phyloP scores from a whole-genome alignment of 2,329 filamentous ascomycete species.

The Pyrenochaeta sp. region DNA sequence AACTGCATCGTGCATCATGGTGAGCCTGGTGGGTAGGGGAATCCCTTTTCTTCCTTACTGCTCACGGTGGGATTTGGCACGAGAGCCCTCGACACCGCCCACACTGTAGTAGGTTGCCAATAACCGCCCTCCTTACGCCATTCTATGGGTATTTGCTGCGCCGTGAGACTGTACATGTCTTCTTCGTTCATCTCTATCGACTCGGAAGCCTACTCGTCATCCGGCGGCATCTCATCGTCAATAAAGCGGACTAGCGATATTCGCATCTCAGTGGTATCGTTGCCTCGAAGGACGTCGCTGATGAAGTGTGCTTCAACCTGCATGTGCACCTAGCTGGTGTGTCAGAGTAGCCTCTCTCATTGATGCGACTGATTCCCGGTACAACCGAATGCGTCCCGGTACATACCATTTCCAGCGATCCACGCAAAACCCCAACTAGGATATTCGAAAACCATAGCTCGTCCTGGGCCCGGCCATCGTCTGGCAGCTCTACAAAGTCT shows the following conservation, averaged over 20 bases:
- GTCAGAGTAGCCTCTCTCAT: conserved; percentile 1
- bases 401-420: conserved; percentile 90
- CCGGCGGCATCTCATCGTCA: conserved; percentile 95
- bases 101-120: neutral
- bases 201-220: conserved; percentile 76
- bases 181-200: neutral
- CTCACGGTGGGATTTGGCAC: neutral
- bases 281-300: conserved; percentile 89
- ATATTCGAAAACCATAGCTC: conserved; percentile 99
- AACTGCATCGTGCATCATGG: neutral
- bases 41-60: neutral
- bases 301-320: conserved; percentile 97
- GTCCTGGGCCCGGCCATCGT: conserved; percentile 93
- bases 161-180: neutral
- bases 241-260: conserved; percentile 92
- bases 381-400: neutral
- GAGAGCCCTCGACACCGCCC: neutral
- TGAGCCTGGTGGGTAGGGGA: neutral
- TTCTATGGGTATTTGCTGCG: neutral
- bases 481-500: conserved; percentile 96
- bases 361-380: neutral
- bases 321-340: conserved; percentile 76
- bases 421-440: conserved; percentile 88
- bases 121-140: neutral
- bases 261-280: conserved; percentile 97